Percentiles rank a stretch among this genome's conserved stretches.
Evolutionary conservation across 257 asterid genomes (phyloP).

Genomic region (Solanum okadae): DNA sequence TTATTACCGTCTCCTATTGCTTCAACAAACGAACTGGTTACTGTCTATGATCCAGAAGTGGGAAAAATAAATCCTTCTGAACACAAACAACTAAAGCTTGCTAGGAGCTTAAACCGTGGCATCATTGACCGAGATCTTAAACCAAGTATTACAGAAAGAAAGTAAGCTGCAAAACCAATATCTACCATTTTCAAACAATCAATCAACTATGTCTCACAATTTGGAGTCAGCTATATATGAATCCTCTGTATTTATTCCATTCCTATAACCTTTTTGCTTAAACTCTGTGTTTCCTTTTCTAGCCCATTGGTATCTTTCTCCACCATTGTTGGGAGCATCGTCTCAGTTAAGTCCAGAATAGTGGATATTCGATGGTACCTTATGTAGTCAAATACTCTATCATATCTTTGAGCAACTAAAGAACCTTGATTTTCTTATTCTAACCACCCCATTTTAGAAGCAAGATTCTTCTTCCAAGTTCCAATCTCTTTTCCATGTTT

Average conservation of each 20-base stretch:
- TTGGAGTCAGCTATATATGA: background rate
- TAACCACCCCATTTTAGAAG: background rate
- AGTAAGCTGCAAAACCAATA: constrained; percentile 36
- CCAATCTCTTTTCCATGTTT: background rate
- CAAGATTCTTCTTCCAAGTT: background rate
- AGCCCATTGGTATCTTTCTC: background rate
- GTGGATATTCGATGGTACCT: background rate
- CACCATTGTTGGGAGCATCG: background rate
- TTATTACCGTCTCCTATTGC: constrained; percentile 86
- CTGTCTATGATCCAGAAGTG: constrained; percentile 93
- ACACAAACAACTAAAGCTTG: constrained; percentile 95
- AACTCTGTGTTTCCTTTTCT: background rate
- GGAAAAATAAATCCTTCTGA: constrained; percentile 97
- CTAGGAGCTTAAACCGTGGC: constrained; percentile 96
- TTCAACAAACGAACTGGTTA: constrained; percentile 87
- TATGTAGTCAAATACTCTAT: background rate
- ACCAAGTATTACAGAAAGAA: constrained; percentile 82
- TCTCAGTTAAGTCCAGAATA: background rate
- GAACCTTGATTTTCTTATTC: background rate
- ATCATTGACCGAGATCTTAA: constrained; percentile 95
- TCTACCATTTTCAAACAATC: background rate
- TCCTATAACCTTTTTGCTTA: background rate
- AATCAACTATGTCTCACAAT: background rate
- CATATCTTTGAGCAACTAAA: background rate
- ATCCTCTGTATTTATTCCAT: background rate